These are phyloP conservation scores for Cytospora chrysosperma DNA, from an alignment of 2,329 filamentous ascomycete genomes.

Conservation along the genomic window DNA sequence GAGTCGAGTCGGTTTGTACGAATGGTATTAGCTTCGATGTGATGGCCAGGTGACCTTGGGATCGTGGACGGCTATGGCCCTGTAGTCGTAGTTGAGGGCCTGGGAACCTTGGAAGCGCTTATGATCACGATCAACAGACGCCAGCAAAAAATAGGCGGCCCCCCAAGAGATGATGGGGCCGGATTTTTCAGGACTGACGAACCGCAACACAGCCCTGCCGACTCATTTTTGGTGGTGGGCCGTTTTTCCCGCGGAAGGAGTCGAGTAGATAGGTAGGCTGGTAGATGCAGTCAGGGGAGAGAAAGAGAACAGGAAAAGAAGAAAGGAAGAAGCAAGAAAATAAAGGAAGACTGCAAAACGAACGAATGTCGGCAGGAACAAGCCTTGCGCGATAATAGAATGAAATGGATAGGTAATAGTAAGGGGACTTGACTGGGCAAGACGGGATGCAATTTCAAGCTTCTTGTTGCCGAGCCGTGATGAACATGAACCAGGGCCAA, in stretches of 20 bases:
- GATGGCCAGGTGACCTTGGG: background rate
- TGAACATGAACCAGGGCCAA: background rate
- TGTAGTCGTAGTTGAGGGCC: background rate
- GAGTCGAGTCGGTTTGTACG: background rate
- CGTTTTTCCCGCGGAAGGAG: conserved; percentile 11
- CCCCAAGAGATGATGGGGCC: conserved; percentile 6
- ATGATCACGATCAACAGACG: conserved; percentile 14
- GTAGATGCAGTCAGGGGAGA: background rate
- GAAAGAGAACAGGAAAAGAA: too few relatives aligned
- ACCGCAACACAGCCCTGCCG: conserved; percentile 17
- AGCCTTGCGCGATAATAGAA: background rate
- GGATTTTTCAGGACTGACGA: conserved; percentile 6
- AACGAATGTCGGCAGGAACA: background rate
- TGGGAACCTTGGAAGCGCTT: background rate
- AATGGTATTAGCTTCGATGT: background rate
- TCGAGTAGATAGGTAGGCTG: background rate
- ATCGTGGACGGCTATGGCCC: background rate
- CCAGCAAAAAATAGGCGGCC: conserved; percentile 20
- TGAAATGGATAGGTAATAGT: background rate
- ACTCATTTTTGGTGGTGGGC: background rate
- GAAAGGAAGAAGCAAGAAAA: background rate
- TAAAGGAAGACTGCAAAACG: background rate
- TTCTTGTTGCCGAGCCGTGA: background rate
- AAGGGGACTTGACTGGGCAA: conserved; percentile 1
- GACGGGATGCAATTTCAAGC: conserved; percentile 12